Percentiles rank a stretch among this genome's conserved stretches.
Conservation (phyloP, 148 eudicot genomes). For the Chenopodium quinoa region DNA sequence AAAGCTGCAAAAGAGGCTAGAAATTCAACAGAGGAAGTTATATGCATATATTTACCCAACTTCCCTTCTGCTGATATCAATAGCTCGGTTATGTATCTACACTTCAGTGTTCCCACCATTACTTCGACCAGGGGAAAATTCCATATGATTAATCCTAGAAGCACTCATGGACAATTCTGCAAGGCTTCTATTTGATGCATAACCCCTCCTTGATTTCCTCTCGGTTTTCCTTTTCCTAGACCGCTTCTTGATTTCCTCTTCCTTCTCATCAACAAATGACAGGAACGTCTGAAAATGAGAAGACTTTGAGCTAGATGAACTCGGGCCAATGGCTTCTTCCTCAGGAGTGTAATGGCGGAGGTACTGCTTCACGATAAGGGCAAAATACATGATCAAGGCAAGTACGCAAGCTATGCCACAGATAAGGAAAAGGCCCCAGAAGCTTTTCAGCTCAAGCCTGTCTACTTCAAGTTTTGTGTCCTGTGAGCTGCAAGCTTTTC, state of each 20-base stretch:
- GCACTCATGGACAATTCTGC: slow-evolving; percentile 16
- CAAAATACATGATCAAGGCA: slow-evolving; percentile 49
- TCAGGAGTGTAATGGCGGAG: slow-evolving; percentile 33
- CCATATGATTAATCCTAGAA: slow-evolving; percentile 23
- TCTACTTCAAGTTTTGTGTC: slow-evolving; percentile 46
- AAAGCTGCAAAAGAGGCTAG: background rate
- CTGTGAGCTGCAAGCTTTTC: slow-evolving; percentile 67
- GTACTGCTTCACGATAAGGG: slow-evolving; percentile 40
- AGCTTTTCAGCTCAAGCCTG: slow-evolving; percentile 56
- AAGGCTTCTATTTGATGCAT: slow-evolving; percentile 22
- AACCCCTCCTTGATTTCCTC: slow-evolving; percentile 27
- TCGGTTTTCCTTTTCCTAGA: slow-evolving; percentile 49
- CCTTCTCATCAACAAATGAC: slow-evolving; percentile 64
- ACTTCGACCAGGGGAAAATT: slow-evolving; percentile 16
- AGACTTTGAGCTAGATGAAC: slow-evolving; percentile 26
- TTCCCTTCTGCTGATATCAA: background rate
- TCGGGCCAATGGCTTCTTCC: background rate
- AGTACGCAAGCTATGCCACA: slow-evolving; percentile 57
- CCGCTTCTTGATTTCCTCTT: slow-evolving; percentile 37
- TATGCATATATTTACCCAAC: background rate
- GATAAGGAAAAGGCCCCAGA: slow-evolving; percentile 81
- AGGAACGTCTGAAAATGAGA: slow-evolving; percentile 46
- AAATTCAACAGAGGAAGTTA: background rate
- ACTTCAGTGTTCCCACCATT: slow-evolving; percentile 14
- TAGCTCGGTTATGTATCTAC: slow-evolving; percentile 10